Percentiles rank a stretch among this genome's conserved stretches.
These are phyloP conservation scores for Saxophila tyrrhenica DNA, from an alignment of 495 filamentous ascomycete genomes.

Conservation along the genomic window DNA sequence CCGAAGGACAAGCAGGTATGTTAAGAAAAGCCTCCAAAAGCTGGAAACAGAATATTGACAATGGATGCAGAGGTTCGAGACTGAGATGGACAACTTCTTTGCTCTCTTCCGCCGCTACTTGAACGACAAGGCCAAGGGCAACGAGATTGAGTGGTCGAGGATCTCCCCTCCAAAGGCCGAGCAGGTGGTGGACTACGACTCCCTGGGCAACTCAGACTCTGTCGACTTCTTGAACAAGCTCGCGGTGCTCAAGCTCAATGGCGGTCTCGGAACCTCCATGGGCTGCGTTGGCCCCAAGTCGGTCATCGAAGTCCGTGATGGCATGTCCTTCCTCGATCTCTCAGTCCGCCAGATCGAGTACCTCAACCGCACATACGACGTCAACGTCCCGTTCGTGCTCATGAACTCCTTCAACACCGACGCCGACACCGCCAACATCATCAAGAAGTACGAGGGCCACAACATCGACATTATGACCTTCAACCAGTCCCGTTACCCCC, in stretches of 20 bases:
- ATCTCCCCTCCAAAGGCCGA: slow-evolving; percentile 83
- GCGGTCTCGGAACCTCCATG: slow-evolving; percentile 99
- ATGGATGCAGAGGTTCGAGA: slow-evolving; percentile 62
- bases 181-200: slow-evolving; percentile 89
- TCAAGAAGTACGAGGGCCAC: slow-evolving; percentile 99
- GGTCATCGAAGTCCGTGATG: slow-evolving; percentile 98
- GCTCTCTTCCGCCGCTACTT: slow-evolving; percentile 94
- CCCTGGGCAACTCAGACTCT: slow-evolving; percentile 72
- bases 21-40: slow-evolving; percentile 3
- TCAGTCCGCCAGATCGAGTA: slow-evolving; percentile 98
- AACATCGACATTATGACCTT: slow-evolving; percentile 99
- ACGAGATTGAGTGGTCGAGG: slow-evolving; percentile 82
- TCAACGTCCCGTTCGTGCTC: slow-evolving; percentile 96
- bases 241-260: slow-evolving; percentile 97
- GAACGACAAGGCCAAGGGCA: slow-evolving; percentile 98
- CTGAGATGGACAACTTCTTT: slow-evolving; percentile 99
- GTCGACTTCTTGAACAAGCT: slow-evolving; percentile 94
- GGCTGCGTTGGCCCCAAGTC: slow-evolving; percentile 99
- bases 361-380: slow-evolving; percentile 93
- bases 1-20: slow-evolving; percentile 68
- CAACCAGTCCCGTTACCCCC: slow-evolving; percentile 98
- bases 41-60: slow-evolving; percentile 2
- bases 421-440: slow-evolving; percentile 94
- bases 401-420: slow-evolving; percentile 99
- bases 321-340: slow-evolving; percentile 99